Evolutionary conservation across 306 rosid genomes (phyloP).

Genomic region (Quercus cerris): DNA sequence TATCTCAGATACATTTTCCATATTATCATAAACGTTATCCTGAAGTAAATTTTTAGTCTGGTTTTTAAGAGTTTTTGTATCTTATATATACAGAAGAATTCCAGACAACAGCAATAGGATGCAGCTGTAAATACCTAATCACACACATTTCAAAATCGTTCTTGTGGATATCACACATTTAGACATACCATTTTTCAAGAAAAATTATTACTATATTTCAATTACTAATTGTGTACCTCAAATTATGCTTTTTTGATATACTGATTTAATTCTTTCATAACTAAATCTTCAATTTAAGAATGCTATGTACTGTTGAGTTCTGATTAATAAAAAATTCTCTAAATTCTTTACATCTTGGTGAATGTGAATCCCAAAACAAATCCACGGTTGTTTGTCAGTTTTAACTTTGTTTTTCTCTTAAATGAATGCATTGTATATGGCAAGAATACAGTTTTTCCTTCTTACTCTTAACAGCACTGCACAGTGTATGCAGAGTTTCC

Average conservation of each 20-base stretch:
- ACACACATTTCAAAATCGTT: background rate
- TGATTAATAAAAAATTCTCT: background rate
- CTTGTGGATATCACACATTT: background rate
- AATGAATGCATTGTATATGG: background rate
- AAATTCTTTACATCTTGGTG: background rate
- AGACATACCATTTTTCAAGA: background rate
- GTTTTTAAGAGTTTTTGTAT: background rate
- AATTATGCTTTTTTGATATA: background rate
- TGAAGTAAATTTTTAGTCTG: background rate
- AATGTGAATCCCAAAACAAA: background rate
- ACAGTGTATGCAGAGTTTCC: background rate
- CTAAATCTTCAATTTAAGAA: background rate
- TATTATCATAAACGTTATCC: background rate
- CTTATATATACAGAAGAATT: background rate
- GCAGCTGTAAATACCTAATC: background rate
- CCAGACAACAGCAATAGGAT: background rate
- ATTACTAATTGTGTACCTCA: too few relatives aligned
- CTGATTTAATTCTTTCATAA: background rate
- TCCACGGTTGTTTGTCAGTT: background rate
- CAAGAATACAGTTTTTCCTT: background rate
- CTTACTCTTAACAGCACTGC: too few relatives aligned
- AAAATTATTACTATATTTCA: background rate
- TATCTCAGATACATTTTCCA: background rate
- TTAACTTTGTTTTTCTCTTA: background rate
- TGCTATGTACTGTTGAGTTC: background rate